Evolutionary conservation across 805 yeast genomes (phyloP), one percentile per base, ranked within the genome.

Genomic region (Suhomyces kilbournensis): DNA sequence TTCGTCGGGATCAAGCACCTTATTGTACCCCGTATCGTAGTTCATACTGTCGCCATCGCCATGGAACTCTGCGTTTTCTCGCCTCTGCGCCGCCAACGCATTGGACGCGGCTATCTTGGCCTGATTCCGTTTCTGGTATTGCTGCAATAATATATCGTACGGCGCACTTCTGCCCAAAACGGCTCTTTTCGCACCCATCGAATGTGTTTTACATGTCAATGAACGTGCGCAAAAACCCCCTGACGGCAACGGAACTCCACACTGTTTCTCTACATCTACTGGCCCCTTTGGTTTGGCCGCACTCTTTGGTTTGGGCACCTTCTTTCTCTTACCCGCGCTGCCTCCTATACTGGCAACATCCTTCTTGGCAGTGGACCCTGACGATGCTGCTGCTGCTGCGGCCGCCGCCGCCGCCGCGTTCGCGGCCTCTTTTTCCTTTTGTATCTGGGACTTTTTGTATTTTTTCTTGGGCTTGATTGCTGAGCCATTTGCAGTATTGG

Each of bases 141-240:
- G 92, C 19, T 92, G 90, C 51, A 94, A 75, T 49, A 94, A 74
- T 26, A 83, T 84, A 67, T 94, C 99, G 70, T 91, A 94, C 0
- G 97, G 91, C 7, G 94, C 92, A 34, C 96, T 85, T 61, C 99
- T 80, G 9, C 99, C 99, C 15, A 83, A 84, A 19, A 94, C 99
- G 0, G 97, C 92, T 60, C 99, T 81, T 63, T 94, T 94, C 25
- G 97, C 97, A 32, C 97, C 97, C 97, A 94, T 92, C 1, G 98
- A 90, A 70, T 94, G 99, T 0, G 97, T 91, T 66, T 94, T 94
- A 78, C 99, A 94, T 0, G 99, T 94, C 54, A 94, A 76, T 0
- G 97, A 91, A 48, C 99, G 79, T 4, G 97, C 97, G 76, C 99
- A 94, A 60, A 84, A 86, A 0, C 96, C 96, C n/a, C 97, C 98